Evolutionary conservation across 2,329 filamentous ascomycete species (phyloP).

Genomic region (Colletotrichum horii): DNA sequence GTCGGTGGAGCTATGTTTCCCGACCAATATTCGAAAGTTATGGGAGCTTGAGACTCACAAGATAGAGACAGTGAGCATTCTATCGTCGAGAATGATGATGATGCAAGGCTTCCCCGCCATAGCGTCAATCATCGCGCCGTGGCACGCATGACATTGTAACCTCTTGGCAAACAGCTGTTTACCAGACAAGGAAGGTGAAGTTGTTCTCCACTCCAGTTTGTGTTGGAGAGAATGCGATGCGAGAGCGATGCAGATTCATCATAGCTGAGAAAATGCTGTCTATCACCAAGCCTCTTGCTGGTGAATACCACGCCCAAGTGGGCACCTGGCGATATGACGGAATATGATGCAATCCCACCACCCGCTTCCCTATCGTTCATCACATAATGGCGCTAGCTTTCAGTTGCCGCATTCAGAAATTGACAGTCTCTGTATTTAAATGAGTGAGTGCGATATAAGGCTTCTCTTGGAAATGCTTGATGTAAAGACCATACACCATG

Average conservation of each 20-base stretch:
- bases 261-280: too few species aligned
- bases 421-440: too few species aligned
- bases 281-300: not conserved
- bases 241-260: not conserved
- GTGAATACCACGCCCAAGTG: not conserved
- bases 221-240: not conserved
- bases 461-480: too few species aligned
- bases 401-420: too few species aligned
- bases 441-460: too few species aligned
- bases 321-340: not conserved
- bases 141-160: not conserved
- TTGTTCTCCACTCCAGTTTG: accelerated
- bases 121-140: not conserved
- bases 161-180: not conserved
- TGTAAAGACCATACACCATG: too few species aligned
- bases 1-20: too few species aligned
- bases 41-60: too few species aligned
- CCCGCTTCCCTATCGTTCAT: too few species aligned
- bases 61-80: too few species aligned
- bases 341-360: not conserved
- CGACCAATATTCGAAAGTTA: too few species aligned
- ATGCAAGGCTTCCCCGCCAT: not conserved
- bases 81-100: not conserved
- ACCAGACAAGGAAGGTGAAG: not conserved
- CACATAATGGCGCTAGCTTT: too few species aligned